Base-by-base conservation (phyloP, 129 eudicot genomes). In the Artemisia tridentata region DNA sequence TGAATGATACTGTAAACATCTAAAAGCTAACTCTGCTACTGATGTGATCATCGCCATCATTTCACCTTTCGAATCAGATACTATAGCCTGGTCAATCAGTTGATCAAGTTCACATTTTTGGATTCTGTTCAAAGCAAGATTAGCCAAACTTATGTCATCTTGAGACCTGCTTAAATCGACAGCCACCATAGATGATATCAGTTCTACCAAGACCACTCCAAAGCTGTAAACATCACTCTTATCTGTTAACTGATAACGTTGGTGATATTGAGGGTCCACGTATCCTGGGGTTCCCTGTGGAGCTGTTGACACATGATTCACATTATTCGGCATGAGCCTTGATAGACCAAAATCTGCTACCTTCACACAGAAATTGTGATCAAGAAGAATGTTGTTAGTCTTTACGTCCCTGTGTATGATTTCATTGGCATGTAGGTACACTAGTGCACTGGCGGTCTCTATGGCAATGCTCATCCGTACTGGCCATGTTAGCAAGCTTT, bases 231-330 rank as follows among this genome's bases (percentile, higher is more conserved):
- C 98, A 59, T 91, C 98, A 66, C 95, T 88, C 76, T 84, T 91
- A 19, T 83, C 87, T 0, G 96, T 88, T 9, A 91, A 79, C 20
- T 86, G 96, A 78, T 86, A 88, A 50, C 86, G 79, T 65, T 82
- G 85, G 67, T 82, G 85, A 67, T 91, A 91, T 69, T 86, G 91
- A 0, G 98, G 98, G 55, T 88, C 98, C 12, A 91, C 72, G 45
- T 91, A 91, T 11, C 96, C 96, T 0, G 97, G 97, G 21, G 96
- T 91, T 11, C 97, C 97, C 69, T 88, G 97, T 1, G 97, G 97
- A 50, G 96, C 96, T 0, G 97, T 91, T 13, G 97, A 91, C 59
- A 91, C 79, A 68, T 91, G 96, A 29, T 86, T 84, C 21, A 77
- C 96, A 18, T 82, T 80, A 17, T 13, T 84, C 0, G 97, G 97